Evolutionary conservation across 202 grass and related monocot species (phyloP).

Genomic region (Carex arenaria): DNA sequence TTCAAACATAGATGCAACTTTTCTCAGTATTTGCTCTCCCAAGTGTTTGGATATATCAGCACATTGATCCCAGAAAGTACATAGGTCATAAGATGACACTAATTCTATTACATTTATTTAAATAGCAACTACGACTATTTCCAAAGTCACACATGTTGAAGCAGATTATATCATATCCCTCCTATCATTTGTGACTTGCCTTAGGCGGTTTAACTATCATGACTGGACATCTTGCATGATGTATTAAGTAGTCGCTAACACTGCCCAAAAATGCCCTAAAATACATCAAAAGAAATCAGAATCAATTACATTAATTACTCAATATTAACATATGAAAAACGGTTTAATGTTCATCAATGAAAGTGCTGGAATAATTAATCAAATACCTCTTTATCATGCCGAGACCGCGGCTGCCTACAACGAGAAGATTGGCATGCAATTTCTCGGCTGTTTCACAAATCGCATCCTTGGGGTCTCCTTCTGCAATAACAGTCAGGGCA

Average conservation of each 20-base stretch:
- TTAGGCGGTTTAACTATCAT: slow-evolving; percentile 52
- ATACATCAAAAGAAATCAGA: background rate
- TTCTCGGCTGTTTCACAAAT: slow-evolving; percentile 51
- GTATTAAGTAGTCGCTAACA: slow-evolving; percentile 69
- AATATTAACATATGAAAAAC: background rate
- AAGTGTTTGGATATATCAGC: background rate
- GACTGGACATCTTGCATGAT: slow-evolving; percentile 57
- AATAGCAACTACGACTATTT: background rate
- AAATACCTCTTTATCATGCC: slow-evolving; percentile 58
- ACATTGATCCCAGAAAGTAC: background rate
- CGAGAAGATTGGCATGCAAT: slow-evolving; percentile 48
- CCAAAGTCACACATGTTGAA: background rate
- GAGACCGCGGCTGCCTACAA: slow-evolving; percentile 59
- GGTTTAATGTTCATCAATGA: background rate
- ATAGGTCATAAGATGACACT: background rate
- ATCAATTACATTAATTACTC: background rate
- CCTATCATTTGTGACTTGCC: slow-evolving; percentile 24
- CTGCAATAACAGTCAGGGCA: slow-evolving; percentile 36
- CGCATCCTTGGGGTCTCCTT: slow-evolving; percentile 72
- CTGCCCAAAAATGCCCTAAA: slow-evolving; percentile 76
- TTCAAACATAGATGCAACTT: background rate
- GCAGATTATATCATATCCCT: background rate
- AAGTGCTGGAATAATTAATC: background rate
- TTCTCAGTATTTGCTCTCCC: background rate
- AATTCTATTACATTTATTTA: background rate